A percentile compares a stretch with the other conserved stretches of the same genome.
Conservation (phyloP, 2,329 filamentous ascomycete genomes). For the Tolypocladium tropicale region DNA sequence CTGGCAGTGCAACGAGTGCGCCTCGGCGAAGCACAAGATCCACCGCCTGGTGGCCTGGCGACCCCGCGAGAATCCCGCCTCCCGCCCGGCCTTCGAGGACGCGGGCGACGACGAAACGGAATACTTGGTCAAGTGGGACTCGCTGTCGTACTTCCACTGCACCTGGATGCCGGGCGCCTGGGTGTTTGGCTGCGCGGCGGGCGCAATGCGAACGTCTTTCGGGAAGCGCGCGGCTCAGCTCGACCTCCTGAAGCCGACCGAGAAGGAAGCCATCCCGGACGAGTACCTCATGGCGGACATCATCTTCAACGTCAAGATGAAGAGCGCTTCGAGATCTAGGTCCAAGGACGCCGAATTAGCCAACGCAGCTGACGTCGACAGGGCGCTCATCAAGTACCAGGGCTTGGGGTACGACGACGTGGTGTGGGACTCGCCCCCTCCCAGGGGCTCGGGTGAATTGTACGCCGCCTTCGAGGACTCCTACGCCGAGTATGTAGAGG, state of each 20-base stretch:
- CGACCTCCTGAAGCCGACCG: slow-evolving; percentile 52
- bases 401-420: slow-evolving; percentile 83
- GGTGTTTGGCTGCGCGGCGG: slow-evolving; percentile 63
- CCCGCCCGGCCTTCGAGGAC: slow-evolving; percentile 31
- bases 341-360: slow-evolving; percentile 61
- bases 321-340: slow-evolving; percentile 34
- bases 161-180: slow-evolving; percentile 84
- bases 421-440: slow-evolving; percentile 79
- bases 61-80: slow-evolving; percentile 40
- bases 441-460: slow-evolving; percentile 48
- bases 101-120: slow-evolving; percentile 59
- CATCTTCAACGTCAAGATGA: slow-evolving; percentile 66
- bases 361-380: slow-evolving; percentile 60
- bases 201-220: slow-evolving; percentile 63
- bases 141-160: slow-evolving; percentile 69
- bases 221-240: slow-evolving; percentile 54
- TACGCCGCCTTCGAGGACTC: slow-evolving; percentile 75
- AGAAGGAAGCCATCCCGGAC: slow-evolving; percentile 74
- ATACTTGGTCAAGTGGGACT: slow-evolving; percentile 84
- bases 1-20: slow-evolving; percentile 77
- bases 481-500: slow-evolving; percentile 77
- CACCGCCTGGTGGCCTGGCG: slow-evolving; percentile 83
- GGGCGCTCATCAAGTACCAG: slow-evolving; percentile 82
- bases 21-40: slow-evolving; percentile 54
- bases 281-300: slow-evolving; percentile 82